phyloP scores from a whole-genome alignment of 2,329 filamentous ascomycete genomes.

The Chrysosporium queenslandicum region DNA sequence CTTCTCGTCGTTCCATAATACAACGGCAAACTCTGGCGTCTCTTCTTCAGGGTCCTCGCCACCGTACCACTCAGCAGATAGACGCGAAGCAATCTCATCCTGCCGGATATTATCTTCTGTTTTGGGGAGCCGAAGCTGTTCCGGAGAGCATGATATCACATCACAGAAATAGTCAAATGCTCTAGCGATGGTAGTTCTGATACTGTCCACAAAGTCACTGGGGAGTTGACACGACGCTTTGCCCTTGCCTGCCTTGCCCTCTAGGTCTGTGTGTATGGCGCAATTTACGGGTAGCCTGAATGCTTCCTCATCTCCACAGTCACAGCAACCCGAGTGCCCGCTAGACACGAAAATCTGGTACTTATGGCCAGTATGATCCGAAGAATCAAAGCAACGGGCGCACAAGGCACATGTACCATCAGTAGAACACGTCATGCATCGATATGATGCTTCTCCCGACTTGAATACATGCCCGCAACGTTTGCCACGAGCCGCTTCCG shows the following conservation, averaged over 20 bases:
- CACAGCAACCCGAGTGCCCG: conserved; percentile 91
- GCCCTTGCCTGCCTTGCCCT: conserved; percentile 38
- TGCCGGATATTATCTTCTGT: conserved; percentile 66
- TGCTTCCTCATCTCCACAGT: conserved; percentile 91
- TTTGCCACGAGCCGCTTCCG: conserved; percentile 79
- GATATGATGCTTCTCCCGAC: conserved; percentile 82
- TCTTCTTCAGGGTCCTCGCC: conserved; percentile 51
- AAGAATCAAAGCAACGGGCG: conserved; percentile 86
- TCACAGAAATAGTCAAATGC: conserved; percentile 93
- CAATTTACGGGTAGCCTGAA: conserved; percentile 83
- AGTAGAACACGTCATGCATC: conserved; percentile 84
- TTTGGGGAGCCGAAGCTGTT: conserved; percentile 81
- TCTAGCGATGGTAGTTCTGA: conserved; percentile 75
- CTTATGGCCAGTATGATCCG: conserved; percentile 86
- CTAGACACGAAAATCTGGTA: conserved; percentile 79
- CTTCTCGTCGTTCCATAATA: conserved; percentile 98
- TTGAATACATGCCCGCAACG: conserved; percentile 97
- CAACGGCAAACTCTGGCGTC: conserved; percentile 66
- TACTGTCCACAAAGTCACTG: conserved; percentile 62
- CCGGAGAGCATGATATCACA: conserved; percentile 93
- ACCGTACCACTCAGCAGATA: conserved; percentile 65
- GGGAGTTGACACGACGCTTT: conserved; percentile 60
- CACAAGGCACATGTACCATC: conserved; percentile 96
- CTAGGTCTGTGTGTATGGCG: conserved; percentile 73
- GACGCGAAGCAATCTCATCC: conserved; percentile 70